Evolutionary conservation across 2,329 filamentous ascomycete genomes (phyloP).

Genomic region (Spiromastix sp.): DNA sequence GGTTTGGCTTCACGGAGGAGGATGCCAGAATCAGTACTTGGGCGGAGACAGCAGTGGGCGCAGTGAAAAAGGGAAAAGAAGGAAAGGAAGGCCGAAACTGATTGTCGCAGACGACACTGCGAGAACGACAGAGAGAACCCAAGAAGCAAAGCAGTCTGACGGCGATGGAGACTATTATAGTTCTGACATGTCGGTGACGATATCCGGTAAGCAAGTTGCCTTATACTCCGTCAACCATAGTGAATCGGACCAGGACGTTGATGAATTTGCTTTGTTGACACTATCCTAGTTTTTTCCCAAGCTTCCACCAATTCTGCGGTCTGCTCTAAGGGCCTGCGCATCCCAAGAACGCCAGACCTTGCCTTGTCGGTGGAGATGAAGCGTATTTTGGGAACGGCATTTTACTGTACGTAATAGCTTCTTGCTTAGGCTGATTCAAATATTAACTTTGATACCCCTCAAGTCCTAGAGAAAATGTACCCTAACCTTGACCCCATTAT

Average conservation of each 20-base stretch:
- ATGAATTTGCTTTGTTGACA: too few species aligned
- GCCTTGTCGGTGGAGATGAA: constrained; percentile 9
- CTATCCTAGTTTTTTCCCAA: too few species aligned
- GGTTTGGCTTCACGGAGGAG: constrained; percentile 34
- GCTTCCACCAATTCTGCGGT: background rate
- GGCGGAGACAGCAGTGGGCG: constrained; percentile 1
- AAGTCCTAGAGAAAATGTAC: constrained; percentile 10
- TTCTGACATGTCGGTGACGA: background rate
- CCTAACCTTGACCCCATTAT: constrained; percentile 12
- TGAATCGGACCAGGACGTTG: background rate
- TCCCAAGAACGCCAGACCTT: constrained; percentile 1
- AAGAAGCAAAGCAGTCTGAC: background rate
- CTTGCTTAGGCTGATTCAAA: background rate
- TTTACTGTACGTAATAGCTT: background rate
- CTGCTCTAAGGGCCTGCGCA: constrained; percentile 1
- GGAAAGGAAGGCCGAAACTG: constrained; percentile 11
- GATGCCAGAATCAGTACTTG: constrained; percentile 9
- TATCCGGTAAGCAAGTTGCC: background rate
- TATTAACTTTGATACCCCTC: background rate
- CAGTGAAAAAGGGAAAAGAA: constrained; percentile 5
- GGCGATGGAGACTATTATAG: background rate
- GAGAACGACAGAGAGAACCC: constrained; percentile 1
- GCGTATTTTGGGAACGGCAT: constrained; percentile 6
- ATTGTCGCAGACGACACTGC: constrained; percentile 7
- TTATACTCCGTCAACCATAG: too few species aligned